These are phyloP conservation scores for Scedosporium boydii DNA, from an alignment of 2,329 filamentous ascomycete genomes.

Conservation along the genomic window DNA sequence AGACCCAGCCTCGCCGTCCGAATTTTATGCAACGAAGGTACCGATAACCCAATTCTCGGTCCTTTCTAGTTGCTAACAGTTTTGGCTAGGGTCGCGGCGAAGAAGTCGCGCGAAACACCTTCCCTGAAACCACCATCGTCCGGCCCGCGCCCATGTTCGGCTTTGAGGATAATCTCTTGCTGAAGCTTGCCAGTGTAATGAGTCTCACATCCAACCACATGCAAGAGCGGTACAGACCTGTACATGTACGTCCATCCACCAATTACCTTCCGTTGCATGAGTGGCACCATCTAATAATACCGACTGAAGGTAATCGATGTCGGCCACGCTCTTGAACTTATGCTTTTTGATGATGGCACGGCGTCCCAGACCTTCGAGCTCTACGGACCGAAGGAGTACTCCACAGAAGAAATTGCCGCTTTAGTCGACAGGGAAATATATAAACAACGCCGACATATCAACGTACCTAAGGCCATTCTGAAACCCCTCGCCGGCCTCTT, in stretches of 20 bases:
- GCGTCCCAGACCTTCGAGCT: slow-evolving; percentile 89
- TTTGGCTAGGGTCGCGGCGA: slow-evolving; percentile 62
- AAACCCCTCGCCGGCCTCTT: slow-evolving; percentile 66
- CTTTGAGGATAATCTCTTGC: slow-evolving; percentile 85
- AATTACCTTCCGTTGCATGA: not conserved
- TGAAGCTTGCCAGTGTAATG: slow-evolving; percentile 69
- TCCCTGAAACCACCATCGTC: slow-evolving; percentile 94
- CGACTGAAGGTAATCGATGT: slow-evolving; percentile 71
- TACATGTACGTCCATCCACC: slow-evolving; percentile 56
- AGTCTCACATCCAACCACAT: slow-evolving; percentile 90
- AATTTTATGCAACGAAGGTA: slow-evolving; percentile 88
- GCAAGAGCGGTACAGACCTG: slow-evolving; percentile 82
- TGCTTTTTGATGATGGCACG: slow-evolving; percentile 85
- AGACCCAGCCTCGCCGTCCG: slow-evolving; percentile 65
- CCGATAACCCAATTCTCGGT: slow-evolving; percentile 10
- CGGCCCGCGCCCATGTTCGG: slow-evolving; percentile 90
- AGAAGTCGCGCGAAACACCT: slow-evolving; percentile 75
- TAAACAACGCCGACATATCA: slow-evolving; percentile 83
- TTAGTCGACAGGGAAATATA: slow-evolving; percentile 88
- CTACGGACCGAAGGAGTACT: slow-evolving; percentile 89
- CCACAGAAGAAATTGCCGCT: slow-evolving; percentile 73
- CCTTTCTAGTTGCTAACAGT: slow-evolving; percentile 9
- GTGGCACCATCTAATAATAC: not conserved
- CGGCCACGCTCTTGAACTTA: slow-evolving; percentile 76
- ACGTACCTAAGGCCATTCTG: slow-evolving; percentile 72